A percentile compares a stretch with the other conserved stretches of the same genome.
Evolutionary conservation across 257 asterid genomes (phyloP).

Genomic region (Avicennia marina): DNA sequence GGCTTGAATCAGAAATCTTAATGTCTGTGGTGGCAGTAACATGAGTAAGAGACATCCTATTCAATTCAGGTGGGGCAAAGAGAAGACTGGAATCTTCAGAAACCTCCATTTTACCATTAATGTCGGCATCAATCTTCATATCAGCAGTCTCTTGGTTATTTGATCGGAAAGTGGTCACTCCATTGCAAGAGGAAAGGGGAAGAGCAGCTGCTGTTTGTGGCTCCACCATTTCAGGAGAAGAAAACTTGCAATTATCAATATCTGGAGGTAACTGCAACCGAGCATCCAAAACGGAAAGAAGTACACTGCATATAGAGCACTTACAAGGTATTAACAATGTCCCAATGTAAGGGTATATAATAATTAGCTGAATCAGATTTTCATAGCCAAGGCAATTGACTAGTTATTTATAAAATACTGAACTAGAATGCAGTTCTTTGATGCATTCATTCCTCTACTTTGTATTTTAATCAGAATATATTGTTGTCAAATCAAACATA

Average conservation of each 20-base stretch:
- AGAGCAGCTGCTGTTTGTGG: constrained; percentile 33
- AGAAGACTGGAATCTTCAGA: constrained; percentile 74
- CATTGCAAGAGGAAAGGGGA: constrained; percentile 41
- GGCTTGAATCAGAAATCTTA: constrained; percentile 36
- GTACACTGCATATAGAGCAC: constrained; percentile 66
- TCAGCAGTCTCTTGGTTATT: constrained; percentile 58
- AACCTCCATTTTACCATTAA: constrained; percentile 48
- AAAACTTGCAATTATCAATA: constrained; percentile 53
- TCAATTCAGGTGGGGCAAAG: constrained; percentile 83
- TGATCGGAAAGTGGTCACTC: constrained; percentile 38
- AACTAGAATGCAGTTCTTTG: too few species aligned
- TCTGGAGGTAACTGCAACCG: constrained; percentile 87
- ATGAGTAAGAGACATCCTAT: constrained; percentile 50
- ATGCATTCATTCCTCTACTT: neutral
- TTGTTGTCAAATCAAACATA: too few species aligned
- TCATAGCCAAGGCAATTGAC: neutral
- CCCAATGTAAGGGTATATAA: too few species aligned
- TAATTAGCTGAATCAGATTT: neutral
- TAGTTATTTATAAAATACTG: too few species aligned
- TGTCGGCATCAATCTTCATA: constrained; percentile 48
- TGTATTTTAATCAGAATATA: too few species aligned
- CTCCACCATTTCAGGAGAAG: constrained; percentile 41
- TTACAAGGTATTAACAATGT: constrained; percentile 4
- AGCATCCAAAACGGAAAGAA: constrained; percentile 86
- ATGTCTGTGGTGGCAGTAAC: constrained; percentile 43